Evolutionary conservation across 2,329 filamentous ascomycete species (phyloP), one percentile per base, ranked within the genome.

Genomic region (Penicillium sp.): DNA sequence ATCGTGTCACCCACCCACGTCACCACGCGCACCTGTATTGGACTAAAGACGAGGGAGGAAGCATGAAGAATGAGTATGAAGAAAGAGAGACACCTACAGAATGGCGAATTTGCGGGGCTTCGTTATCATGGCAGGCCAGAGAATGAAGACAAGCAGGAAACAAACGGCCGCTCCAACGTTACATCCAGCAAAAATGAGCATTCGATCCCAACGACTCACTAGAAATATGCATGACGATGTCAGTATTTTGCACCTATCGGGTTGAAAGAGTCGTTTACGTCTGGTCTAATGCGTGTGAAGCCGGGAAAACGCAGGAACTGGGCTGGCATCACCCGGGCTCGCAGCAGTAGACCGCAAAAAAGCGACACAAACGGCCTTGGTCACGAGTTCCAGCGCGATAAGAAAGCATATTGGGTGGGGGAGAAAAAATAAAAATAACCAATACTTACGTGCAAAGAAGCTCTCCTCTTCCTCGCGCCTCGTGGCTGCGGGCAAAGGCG

Each of bases 131-230:
- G 92, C 81, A 55, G 92, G 92, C 77, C 96, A 93, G 57, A 97
- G 80, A 65, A 87, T 87, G 78, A 97, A 96, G 80, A 90, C 75
- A 66, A 96, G 85, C 71, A 95, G 85, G 79, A 99, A 97, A 79
- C 95, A 93, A 64, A 89, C 90, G 62, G 91, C 81, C 62, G 94
- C 91, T 60, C 88, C 91, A 65, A 96, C 75, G 75, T 96, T 96
- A 79, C 93, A 95, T 69, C 87, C 91, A 63, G 84, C 87, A 75
- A 99, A 99, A 67, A 97, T 84, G 72, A 99, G 81, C 70, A 97
- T 79, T 57, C 93, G 89, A 77, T 99, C 94, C 94, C 93, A 97
- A 77, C 93, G 85, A 78, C 91, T 96, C 79, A 99, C 94, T 97
- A 76, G 69, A 67, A 67, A 18, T 23, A 57, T 64, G 61, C 60